Evolutionary conservation across 148 eudicot genomes (phyloP).

Genomic region (Amaranthus hypochondriacus): DNA sequence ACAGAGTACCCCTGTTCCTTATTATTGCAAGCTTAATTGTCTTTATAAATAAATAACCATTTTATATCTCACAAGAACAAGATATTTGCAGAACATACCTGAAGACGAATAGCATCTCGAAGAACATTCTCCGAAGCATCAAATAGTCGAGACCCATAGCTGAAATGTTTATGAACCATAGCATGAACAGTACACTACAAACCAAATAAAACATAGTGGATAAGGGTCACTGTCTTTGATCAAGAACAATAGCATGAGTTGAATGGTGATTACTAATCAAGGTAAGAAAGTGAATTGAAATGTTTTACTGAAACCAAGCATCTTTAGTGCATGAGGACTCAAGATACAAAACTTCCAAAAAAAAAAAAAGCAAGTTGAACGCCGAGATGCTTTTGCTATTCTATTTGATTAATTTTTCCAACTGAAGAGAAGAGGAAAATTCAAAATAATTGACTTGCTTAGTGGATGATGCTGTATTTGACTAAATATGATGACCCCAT

Average conservation of each 20-base stretch:
- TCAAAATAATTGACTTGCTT: too few relatives aligned
- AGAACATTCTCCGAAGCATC: constrained; percentile 34
- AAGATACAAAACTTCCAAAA: background rate
- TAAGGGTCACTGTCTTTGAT: constrained; percentile 7
- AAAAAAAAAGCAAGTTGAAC: too few relatives aligned
- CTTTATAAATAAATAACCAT: too few relatives aligned
- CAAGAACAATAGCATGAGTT: background rate
- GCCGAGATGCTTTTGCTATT: background rate
- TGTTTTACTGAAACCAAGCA: background rate
- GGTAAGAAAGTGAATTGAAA: background rate
- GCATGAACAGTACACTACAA: constrained; percentile 68
- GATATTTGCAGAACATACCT: constrained; percentile 34
- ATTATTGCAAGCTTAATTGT: too few relatives aligned
- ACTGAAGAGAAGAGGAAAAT: background rate
- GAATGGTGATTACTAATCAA: background rate
- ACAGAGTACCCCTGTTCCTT: background rate
- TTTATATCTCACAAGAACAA: background rate
- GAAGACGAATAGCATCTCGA: constrained; percentile 69
- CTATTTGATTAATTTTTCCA: background rate
- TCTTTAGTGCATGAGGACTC: background rate
- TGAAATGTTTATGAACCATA: constrained; percentile 33
- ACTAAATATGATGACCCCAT: too few relatives aligned
- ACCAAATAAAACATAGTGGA: constrained; percentile 14
- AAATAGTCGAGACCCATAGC: constrained; percentile 23
- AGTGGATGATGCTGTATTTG: too few relatives aligned